These are phyloP conservation scores for Microbotryum intermedium DNA, from an alignment of 1,284 basidiomycete genomes.

Conservation along the genomic window DNA sequence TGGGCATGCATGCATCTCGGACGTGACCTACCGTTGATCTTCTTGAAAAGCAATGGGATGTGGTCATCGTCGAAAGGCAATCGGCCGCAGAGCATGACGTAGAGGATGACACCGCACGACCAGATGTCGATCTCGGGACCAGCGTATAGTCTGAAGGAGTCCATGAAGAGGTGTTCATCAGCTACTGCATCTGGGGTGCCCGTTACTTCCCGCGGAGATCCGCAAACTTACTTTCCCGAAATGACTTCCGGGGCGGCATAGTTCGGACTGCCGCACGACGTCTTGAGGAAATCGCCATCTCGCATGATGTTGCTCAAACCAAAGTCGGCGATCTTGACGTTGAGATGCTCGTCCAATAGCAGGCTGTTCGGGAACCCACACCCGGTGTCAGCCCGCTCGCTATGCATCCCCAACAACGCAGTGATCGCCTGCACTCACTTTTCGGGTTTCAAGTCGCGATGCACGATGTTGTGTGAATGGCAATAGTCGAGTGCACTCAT, in stretches of 20 bases:
- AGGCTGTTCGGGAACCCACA: conserved; percentile 35
- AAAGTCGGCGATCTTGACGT: conserved; percentile 91
- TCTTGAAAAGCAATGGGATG: conserved; percentile 79
- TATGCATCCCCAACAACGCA: background rate
- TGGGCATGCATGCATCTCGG: too few species aligned
- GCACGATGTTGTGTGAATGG: conserved; percentile 87
- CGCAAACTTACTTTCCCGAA: conserved; percentile 54
- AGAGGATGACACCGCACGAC: conserved; percentile 90
- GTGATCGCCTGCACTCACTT: conserved; percentile 50
- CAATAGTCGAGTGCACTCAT: conserved; percentile 93
- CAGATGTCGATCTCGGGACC: conserved; percentile 97
- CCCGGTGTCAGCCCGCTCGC: background rate
- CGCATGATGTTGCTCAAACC: conserved; percentile 87
- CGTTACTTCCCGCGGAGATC: too few species aligned
- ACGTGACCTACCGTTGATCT: conserved; percentile 68
- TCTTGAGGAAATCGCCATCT: conserved; percentile 89
- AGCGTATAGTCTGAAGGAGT: conserved; percentile 56
- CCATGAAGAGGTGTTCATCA: background rate
- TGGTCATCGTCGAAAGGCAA: conserved; percentile 94
- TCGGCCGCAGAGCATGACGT: conserved; percentile 85
- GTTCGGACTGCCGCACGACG: conserved; percentile 90
- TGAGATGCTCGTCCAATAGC: conserved; percentile 46
- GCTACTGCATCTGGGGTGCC: background rate
- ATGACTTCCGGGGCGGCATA: conserved; percentile 96
- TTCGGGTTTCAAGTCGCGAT: conserved; percentile 91